Evolutionary conservation across 2,329 filamentous ascomycete genomes (phyloP), one percentile per base, ranked within the genome.

Genomic region (Monosporascus sp.): DNA sequence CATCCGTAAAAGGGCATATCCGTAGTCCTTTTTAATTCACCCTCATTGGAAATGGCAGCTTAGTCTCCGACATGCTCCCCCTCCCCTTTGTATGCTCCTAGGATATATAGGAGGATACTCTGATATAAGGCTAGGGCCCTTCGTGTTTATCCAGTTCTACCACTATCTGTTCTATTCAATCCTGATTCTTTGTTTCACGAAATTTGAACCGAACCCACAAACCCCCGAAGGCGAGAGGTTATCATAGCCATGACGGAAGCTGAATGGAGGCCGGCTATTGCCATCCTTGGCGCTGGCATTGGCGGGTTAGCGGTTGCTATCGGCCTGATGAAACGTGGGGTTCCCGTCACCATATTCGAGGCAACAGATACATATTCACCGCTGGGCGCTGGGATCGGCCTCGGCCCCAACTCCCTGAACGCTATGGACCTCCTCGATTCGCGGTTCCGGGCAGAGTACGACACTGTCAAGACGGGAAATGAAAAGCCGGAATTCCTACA

Each of bases 391-490:
- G 68, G 69, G 14, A 67, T 72, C 22, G 68, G 70, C 35, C 51
- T 75, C 8, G 73, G 69, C 1, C 72, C 73, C 7, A 77, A 76
- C 59, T 66, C 70, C 6, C 54, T 76, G 20, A 63, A 62, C 15
- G 70, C 71, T 2, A 75, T 76, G 65, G 69, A 72, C 48, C 60
- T 74, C 18, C 73, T 75, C 54, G 69, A 75, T 50, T 53, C 63
- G 14, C 59, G 61, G 6, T 72, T 75, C 47, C 67, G 69, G 8
- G 55, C 62, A 14, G 60, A 63, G 56, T 77, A 75, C 54, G 65
- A 73, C 54, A 58, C 60, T 5, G 68, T 74, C 27, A 69, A 69
- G 45, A 70, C 70, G 7, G 68, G 64, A 9, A 76, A 77, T 52
- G 64, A 70, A 52, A 66, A 57, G 22, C 62, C 66, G 2, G 65